Percentiles rank a stretch among this genome's conserved stretches.
Evolutionary conservation across 768 basidiomycete species (phyloP).

Genomic region (Lyophyllum decastes): DNA sequence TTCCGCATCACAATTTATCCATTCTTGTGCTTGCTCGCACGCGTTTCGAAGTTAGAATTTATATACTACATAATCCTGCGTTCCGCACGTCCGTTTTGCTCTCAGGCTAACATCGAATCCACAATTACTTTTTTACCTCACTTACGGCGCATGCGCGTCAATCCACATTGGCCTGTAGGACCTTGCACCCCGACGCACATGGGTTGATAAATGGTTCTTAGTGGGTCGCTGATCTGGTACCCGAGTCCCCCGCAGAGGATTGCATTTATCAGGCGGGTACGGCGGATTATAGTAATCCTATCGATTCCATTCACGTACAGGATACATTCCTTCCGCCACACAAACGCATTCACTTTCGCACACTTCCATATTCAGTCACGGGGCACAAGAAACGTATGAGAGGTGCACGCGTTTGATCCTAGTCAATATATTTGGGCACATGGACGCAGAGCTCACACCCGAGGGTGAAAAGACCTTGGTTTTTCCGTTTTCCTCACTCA

Average conservation of each 20-base stretch:
- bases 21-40: slow-evolving; percentile 23
- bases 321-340: slow-evolving; percentile 6
- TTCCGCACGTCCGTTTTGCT: slow-evolving; percentile 30
- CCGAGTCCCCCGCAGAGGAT: background rate
- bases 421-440: background rate
- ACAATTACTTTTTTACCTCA: background rate
- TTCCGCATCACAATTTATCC: slow-evolving; percentile 24
- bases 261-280: slow-evolving; percentile 14
- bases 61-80: slow-evolving; percentile 7
- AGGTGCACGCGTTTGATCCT: background rate
- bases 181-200: background rate
- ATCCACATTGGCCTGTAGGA: background rate
- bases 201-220: background rate
- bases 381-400: background rate
- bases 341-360: background rate
- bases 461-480: background rate
- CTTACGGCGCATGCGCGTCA: background rate
- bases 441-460: background rate
- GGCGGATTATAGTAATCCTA: slow-evolving; percentile 1
- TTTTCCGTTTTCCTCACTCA: background rate
- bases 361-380: background rate
- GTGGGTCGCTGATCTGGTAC: background rate
- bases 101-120: slow-evolving; percentile 19
- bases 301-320: background rate
- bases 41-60: slow-evolving; percentile 22